phyloP scores from a whole-genome alignment of 2,329 filamentous ascomycete genomes.

The Fusarium oligoseptatum region DNA sequence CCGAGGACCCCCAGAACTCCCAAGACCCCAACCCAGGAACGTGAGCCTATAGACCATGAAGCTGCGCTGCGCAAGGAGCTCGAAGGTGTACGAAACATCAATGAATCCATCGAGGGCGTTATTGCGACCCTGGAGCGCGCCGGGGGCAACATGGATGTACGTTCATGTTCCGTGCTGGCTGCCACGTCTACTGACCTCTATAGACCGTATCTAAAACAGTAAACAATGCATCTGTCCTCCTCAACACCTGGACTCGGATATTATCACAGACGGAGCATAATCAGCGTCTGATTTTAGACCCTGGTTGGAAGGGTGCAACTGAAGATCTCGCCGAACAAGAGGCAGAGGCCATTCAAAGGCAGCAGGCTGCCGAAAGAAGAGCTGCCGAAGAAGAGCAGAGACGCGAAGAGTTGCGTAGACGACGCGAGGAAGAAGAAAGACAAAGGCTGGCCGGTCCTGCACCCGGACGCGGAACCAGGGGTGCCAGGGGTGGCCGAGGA shows the following conservation, averaged over 20 bases:
- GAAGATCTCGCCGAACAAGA: constrained; percentile 90
- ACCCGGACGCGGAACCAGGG: constrained; percentile 49
- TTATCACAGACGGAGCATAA: constrained; percentile 98
- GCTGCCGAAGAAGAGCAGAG: constrained; percentile 84
- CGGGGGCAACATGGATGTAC: constrained; percentile 82
- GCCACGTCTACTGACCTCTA: constrained; percentile 30
- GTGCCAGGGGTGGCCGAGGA: constrained; percentile 50
- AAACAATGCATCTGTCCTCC: constrained; percentile 85
- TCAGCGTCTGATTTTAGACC: constrained; percentile 89
- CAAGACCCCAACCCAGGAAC: constrained; percentile 61
- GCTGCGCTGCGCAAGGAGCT: constrained; percentile 82
- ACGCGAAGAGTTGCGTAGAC: constrained; percentile 76
- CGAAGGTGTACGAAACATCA: constrained; percentile 86
- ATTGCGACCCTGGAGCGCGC: constrained; percentile 79
- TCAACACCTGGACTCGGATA: constrained; percentile 96
- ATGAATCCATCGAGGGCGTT: constrained; percentile 86
- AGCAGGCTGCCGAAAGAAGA: constrained; percentile 82
- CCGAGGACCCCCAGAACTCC: constrained; percentile 58
- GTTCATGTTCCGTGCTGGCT: constrained; percentile 20
- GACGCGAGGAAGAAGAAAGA: constrained; percentile 69
- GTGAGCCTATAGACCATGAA: constrained; percentile 74
- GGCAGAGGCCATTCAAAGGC: constrained; percentile 78
- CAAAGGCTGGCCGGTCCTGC: constrained; percentile 48
- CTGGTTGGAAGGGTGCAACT: constrained; percentile 88
- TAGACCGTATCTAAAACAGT: constrained; percentile 88